Conservation (phyloP, 2,329 filamentous ascomycete genomes). For the Penicillium glabrum region DNA sequence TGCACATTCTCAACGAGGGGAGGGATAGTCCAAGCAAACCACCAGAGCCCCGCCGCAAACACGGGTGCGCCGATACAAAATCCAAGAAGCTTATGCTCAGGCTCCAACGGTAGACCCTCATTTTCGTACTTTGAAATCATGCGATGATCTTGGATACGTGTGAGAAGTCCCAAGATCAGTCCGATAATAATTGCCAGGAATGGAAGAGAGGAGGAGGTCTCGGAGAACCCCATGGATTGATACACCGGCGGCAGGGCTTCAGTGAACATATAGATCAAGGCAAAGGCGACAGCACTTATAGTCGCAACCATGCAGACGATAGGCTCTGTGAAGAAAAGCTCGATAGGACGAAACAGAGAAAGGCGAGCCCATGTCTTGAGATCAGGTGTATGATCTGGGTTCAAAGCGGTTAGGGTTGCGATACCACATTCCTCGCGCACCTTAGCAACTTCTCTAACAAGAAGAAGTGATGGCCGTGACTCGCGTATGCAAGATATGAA, state of each 20-base stretch:
- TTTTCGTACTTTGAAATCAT: slow-evolving; percentile 14
- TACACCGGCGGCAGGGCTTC: slow-evolving; percentile 46
- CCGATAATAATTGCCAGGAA: slow-evolving; percentile 44
- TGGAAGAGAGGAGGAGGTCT: slow-evolving; percentile 33
- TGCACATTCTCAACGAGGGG: slow-evolving; percentile 33
- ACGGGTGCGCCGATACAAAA: slow-evolving; percentile 12
- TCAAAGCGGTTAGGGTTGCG: slow-evolving; percentile 27
- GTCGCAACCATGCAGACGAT: slow-evolving; percentile 45
- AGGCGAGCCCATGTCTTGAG: slow-evolving; percentile 36
- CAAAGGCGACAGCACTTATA: slow-evolving; percentile 44
- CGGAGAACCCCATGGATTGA: slow-evolving; percentile 33
- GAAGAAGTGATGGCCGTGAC: slow-evolving; percentile 44
- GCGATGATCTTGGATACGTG: slow-evolving; percentile 42
- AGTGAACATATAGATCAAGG: slow-evolving; percentile 50
- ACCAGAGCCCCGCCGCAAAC: slow-evolving; percentile 44
- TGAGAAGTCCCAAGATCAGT: slow-evolving; percentile 39
- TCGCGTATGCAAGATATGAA: slow-evolving; percentile 42
- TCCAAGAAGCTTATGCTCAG: slow-evolving; percentile 17
- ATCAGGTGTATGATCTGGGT: slow-evolving; percentile 40
- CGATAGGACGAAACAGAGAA: slow-evolving; percentile 39
- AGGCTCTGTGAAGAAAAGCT: slow-evolving; percentile 47
- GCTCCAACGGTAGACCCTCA: slow-evolving; percentile 8
- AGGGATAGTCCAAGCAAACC: slow-evolving; percentile 50
- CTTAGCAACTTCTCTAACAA: slow-evolving; percentile 32
- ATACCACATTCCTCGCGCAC: slow-evolving; percentile 27